Percentiles rank a stretch among this genome's conserved stretches.
Evolutionary conservation across 2,329 filamentous ascomycete genomes (phyloP).

Genomic region (Apiospora pterosperma): DNA sequence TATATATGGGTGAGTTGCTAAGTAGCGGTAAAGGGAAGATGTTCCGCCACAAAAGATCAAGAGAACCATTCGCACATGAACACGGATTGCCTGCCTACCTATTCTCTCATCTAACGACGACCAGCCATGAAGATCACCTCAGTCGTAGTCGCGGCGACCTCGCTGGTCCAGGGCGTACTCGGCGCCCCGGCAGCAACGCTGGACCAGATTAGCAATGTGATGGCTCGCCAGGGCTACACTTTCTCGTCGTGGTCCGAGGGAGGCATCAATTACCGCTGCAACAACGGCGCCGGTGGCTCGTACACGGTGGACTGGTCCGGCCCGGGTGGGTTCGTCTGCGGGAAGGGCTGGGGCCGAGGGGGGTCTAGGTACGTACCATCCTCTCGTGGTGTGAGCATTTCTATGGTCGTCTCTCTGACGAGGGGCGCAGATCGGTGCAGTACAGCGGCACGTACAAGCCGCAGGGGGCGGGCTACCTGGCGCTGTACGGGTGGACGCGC

Average conservation of each 20-base stretch:
- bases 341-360: slow-evolving; percentile 57
- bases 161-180: slow-evolving; percentile 16
- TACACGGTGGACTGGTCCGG: slow-evolving; percentile 43
- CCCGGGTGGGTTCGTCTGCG: slow-evolving; percentile 52
- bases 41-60: background rate
- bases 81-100: too few relatives aligned
- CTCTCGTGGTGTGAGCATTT: background rate
- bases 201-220: background rate
- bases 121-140: background rate
- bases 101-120: background rate
- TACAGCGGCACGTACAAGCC: slow-evolving; percentile 34
- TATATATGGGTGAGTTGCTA: background rate
- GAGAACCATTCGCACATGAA: background rate
- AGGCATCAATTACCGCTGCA: slow-evolving; percentile 35
- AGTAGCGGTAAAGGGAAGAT: background rate
- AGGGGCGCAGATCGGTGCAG: slow-evolving; percentile 29
- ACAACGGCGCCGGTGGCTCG: slow-evolving; percentile 34
- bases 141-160: slow-evolving; percentile 12
- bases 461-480: slow-evolving; percentile 42
- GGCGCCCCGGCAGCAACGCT: background rate
- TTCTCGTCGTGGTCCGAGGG: slow-evolving; percentile 43
- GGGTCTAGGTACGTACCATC: slow-evolving; percentile 37
- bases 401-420: too few relatives aligned
- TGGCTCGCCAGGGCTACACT: slow-evolving; percentile 28
- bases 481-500: slow-evolving; percentile 56